Evolutionary conservation across 2,329 filamentous ascomycete genomes (phyloP).

Genomic region (Clarireedia homoeocarpa): DNA sequence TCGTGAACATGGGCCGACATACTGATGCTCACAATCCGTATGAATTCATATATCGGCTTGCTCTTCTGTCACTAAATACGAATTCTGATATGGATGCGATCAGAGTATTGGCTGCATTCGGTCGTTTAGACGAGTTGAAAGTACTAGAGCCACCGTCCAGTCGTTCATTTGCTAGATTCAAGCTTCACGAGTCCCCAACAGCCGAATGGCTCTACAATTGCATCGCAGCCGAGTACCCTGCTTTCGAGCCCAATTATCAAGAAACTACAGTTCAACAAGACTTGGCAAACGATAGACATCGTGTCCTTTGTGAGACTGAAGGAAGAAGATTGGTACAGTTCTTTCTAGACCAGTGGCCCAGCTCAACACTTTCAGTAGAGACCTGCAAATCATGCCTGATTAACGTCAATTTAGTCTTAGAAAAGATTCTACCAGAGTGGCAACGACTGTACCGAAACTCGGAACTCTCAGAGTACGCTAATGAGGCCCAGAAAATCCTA

Average conservation of each 20-base stretch:
- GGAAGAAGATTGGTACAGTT: slow-evolving; percentile 31
- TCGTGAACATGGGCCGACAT: no score
- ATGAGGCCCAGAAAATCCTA: slow-evolving; percentile 36
- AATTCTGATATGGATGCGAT: no score
- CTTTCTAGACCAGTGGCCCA: slow-evolving; percentile 40
- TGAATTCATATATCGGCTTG: no score
- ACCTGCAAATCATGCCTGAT: slow-evolving; percentile 30
- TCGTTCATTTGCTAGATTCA: no score
- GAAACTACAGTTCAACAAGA: slow-evolving; percentile 27
- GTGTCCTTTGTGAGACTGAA: slow-evolving; percentile 18
- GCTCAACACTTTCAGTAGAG: slow-evolving; percentile 28
- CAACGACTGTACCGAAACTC: slow-evolving; percentile 39
- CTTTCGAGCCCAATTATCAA: slow-evolving; percentile 3
- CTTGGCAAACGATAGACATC: slow-evolving; percentile 25
- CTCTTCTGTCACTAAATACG: no score
- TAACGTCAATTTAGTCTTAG: slow-evolving; percentile 33
- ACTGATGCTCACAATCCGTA: no score
- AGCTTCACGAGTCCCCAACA: no score
- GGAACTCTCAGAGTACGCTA: slow-evolving; percentile 37
- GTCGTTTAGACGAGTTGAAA: no score
- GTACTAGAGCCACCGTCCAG: no score
- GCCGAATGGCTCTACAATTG: no score
- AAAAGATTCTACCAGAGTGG: slow-evolving; percentile 39
- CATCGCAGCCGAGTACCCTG: no score
- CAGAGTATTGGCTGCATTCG: no score